These are phyloP conservation scores for Lecanicillium sp. DNA, from an alignment of 2,329 filamentous ascomycete genomes.

Conservation along the genomic window DNA sequence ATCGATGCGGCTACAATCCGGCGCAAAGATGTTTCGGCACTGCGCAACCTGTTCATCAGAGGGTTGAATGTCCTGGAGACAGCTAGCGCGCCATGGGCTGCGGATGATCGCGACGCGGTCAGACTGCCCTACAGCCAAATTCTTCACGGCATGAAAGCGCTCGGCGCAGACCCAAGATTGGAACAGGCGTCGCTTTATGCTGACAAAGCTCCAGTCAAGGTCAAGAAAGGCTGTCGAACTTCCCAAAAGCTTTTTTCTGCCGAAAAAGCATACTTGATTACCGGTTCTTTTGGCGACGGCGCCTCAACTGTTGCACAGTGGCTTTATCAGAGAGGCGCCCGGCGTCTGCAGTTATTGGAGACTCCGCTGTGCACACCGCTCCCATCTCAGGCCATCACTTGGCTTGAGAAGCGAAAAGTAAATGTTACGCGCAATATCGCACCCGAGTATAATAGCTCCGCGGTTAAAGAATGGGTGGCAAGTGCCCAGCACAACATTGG, in stretches of 20 bases:
- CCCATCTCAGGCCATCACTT: not conserved
- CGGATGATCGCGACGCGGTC: no score
- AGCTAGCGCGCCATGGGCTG: not conserved
- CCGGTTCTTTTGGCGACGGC: slow-evolving; percentile 1
- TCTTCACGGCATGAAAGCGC: not conserved
- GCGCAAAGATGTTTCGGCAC: no score
- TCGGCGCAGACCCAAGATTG: not conserved
- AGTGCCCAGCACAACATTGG: not conserved
- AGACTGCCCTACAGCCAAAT: not conserved
- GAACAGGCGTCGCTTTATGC: not conserved
- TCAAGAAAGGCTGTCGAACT: not conserved
- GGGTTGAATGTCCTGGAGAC: not conserved
- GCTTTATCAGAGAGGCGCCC: slow-evolving; percentile 1
- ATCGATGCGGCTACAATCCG: no score
- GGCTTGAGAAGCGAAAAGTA: not conserved
- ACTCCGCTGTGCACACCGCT: not conserved
- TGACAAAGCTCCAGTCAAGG: not conserved
- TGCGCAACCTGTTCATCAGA: not conserved
- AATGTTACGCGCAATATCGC: not conserved
- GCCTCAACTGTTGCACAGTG: not conserved
- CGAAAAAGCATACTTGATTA: not conserved
- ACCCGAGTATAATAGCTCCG: not conserved
- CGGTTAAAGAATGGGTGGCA: not conserved
- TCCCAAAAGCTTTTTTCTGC: not conserved
- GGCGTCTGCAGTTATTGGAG: not conserved